These are phyloP conservation scores for Chaetomium fimeti DNA, from an alignment of 495 filamentous ascomycete genomes.

Conservation along the genomic window DNA sequence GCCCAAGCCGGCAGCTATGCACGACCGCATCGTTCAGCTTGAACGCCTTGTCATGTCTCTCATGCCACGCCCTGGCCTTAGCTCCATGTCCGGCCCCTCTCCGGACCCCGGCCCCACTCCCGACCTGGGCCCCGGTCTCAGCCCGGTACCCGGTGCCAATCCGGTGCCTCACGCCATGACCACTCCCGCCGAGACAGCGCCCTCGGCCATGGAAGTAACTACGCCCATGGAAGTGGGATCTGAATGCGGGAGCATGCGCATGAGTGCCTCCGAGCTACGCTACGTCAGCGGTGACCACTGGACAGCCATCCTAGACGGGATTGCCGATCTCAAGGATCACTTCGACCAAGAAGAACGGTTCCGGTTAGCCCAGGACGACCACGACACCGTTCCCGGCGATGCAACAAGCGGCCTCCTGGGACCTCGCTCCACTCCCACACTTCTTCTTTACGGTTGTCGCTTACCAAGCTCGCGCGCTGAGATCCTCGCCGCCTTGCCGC, in stretches of 20 bases:
- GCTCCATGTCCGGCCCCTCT: neutral
- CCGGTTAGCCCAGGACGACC: neutral
- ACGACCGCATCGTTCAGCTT: constrained; percentile 9
- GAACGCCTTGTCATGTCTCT: constrained; percentile 11
- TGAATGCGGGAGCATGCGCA: constrained; percentile 6
- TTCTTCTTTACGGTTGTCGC: constrained; percentile 1
- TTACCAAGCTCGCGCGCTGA: neutral
- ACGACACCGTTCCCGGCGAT: too few species aligned
- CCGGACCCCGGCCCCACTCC: neutral
- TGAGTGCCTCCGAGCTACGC: neutral
- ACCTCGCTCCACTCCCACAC: neutral
- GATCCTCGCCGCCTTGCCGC: constrained; percentile 1
- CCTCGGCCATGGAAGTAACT: neutral
- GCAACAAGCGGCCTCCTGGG: too few species aligned
- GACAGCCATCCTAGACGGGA: constrained; percentile 1
- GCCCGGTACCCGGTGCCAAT: too few species aligned
- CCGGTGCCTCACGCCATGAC: neutral
- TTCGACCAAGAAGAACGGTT: constrained; percentile 3
- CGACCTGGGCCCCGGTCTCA: too few species aligned
- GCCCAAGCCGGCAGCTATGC: neutral
- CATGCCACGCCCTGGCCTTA: neutral
- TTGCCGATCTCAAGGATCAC: constrained; percentile 7
- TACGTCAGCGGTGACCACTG: constrained; percentile 6
- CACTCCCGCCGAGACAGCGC: neutral
- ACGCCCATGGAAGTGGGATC: neutral